Evolutionary conservation across 495 filamentous ascomycete genomes (phyloP).

Genomic region (Penicillium argentinense): DNA sequence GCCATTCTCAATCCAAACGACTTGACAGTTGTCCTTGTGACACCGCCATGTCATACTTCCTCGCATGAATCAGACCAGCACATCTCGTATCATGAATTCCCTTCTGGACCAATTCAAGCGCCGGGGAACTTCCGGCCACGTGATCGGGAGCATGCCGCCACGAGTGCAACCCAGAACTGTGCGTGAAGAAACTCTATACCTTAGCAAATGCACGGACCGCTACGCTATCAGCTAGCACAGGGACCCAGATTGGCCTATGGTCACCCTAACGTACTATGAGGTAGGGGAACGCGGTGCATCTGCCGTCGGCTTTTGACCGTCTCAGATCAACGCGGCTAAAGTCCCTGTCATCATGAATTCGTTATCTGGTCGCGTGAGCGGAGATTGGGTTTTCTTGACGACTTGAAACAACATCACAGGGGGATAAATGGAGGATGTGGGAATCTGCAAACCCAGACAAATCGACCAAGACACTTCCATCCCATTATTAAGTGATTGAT

Average conservation of each 20-base stretch:
- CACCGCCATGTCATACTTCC: background rate
- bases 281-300: constrained; percentile 1
- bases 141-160: background rate
- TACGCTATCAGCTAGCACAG: background rate
- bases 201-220: constrained; percentile 3
- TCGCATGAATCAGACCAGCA: too few relatives aligned
- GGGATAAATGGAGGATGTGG: background rate
- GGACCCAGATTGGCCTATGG: background rate
- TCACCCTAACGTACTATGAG: too few relatives aligned
- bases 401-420: background rate
- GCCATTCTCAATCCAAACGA: too few relatives aligned
- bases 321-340: background rate
- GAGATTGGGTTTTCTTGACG: background rate
- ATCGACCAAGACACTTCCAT: background rate
- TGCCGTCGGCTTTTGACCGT: constrained; percentile 10
- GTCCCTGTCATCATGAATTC: background rate
- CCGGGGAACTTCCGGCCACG: background rate
- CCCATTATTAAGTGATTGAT: background rate
- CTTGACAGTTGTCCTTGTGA: too few relatives aligned
- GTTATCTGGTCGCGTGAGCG: constrained; percentile 7
- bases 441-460: background rate
- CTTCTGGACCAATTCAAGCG: background rate
- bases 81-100: background rate
- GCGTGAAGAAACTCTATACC: background rate
- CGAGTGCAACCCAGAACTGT: background rate